These are phyloP conservation scores for Xylariaceae sp. DNA, from an alignment of 2,329 filamentous ascomycete species.

Conservation along the genomic window DNA sequence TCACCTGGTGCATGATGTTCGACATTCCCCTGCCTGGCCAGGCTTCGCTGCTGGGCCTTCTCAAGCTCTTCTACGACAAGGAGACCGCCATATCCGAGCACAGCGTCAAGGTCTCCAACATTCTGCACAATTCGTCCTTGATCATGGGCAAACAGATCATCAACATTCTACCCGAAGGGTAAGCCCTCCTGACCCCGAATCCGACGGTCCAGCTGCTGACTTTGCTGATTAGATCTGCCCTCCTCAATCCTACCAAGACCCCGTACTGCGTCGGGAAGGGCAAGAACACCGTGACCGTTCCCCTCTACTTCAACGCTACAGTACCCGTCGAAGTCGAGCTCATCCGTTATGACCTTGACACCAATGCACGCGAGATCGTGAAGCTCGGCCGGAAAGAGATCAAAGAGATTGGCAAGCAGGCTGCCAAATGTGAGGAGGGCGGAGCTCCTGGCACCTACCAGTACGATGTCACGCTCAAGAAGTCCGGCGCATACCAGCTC, in stretches of 20 bases:
- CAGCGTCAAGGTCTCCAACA: constrained; percentile 78
- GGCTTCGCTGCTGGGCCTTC: constrained; percentile 70
- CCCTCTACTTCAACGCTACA: constrained; percentile 90
- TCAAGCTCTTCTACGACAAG: constrained; percentile 82
- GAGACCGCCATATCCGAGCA: constrained; percentile 91
- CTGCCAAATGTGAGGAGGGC: constrained; percentile 58
- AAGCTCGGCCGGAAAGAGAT: constrained; percentile 67
- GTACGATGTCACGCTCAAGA: constrained; percentile 70
- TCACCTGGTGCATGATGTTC: constrained; percentile 63
- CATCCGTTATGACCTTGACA: constrained; percentile 78
- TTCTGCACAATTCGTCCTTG: constrained; percentile 85
- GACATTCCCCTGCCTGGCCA: constrained; percentile 30
- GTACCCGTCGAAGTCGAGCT: constrained; percentile 82
- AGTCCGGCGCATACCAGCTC: constrained; percentile 80
- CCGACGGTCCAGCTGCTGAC: constrained; percentile 18
- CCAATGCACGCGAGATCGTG: constrained; percentile 71
- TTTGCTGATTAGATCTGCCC: constrained; percentile 56
- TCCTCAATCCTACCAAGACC: constrained; percentile 74
- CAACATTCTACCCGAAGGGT: constrained; percentile 93
- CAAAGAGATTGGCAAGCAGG: constrained; percentile 63
- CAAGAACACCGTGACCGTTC: constrained; percentile 57
- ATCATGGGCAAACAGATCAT: constrained; percentile 97
- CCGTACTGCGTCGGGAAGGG: constrained; percentile 72
- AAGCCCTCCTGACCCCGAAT: constrained; percentile 16
- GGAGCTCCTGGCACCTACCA: constrained; percentile 52